Evolutionary conservation across 2,329 filamentous ascomycete genomes (phyloP), one percentile per base, ranked within the genome.

Genomic region (Akanthomyces muscarius): DNA sequence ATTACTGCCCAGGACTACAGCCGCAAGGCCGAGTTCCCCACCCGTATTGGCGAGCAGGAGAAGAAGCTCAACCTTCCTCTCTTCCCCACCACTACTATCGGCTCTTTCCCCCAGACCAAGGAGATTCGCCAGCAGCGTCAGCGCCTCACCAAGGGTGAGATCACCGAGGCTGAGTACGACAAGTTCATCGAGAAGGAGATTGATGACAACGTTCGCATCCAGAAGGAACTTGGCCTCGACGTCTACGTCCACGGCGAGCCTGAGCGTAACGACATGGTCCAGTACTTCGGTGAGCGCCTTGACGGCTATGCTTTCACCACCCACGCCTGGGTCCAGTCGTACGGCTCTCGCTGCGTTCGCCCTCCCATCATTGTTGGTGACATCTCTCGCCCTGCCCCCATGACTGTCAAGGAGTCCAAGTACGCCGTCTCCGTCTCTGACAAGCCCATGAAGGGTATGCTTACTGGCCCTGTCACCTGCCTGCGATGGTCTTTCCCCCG

Each of bases 401-500:
- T 99, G 95, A 97, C 95, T 65, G 95, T 99, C 81, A 99, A 99
- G 90, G 95, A 99, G 87, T 96, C 91, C 80, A 97, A 98, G 86
- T 99, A 97, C 82, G 95, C 95, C 70, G 94, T 92, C 67, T 93
- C 90, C 63, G 87, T 97, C 79, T 94, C 93, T 78, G 94, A 90
- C 84, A 98, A 97, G 88, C 93, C 95, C 81, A 98, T 99, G 95
- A 99, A 99, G 91, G 95, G 95, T 79, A 99, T 99, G 95, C 88
- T 99, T 77, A 99, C 95, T 80, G 95, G 95, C 65, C 95, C 95
- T 71, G 96, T 99, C 83, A 99, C 95, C 75, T 99, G 95, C 83
- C 84, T 99, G 73, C 90, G 95, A 80, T 99, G 95, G 95, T 99
- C 95, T 66, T 99, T 98, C 91, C 95, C 95, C 73, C 95, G 95